Conservation (phyloP, 1,139 yeast species). For the Saccharomyces hybrid region DNA sequence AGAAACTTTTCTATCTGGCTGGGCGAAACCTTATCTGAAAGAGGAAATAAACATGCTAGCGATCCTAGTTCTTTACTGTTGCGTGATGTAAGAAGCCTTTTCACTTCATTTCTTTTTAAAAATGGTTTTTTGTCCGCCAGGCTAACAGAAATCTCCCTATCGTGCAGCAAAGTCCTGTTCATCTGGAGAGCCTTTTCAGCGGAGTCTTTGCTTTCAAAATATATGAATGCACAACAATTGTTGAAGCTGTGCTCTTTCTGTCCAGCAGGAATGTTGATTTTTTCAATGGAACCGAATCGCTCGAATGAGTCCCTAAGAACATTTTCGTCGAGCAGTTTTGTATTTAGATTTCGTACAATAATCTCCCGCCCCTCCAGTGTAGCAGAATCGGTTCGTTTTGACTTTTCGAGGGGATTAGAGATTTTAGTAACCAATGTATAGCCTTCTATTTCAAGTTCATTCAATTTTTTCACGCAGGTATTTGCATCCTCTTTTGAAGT, state of each 20-base stretch:
- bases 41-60: slow-evolving; percentile 39
- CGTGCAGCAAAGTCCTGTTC: slow-evolving; percentile 36
- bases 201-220: slow-evolving; percentile 36
- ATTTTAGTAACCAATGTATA: slow-evolving; percentile 45
- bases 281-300: slow-evolving; percentile 44
- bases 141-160: slow-evolving; percentile 40
- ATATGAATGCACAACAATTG: slow-evolving; percentile 54
- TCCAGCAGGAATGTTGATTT: slow-evolving; percentile 39
- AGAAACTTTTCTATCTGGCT: slow-evolving; percentile 37
- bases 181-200: slow-evolving; percentile 38
- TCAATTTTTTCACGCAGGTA: slow-evolving; percentile 39
- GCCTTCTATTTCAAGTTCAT: slow-evolving; percentile 35
- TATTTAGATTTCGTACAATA: slow-evolving; percentile 46
- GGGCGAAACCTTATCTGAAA: slow-evolving; percentile 42
- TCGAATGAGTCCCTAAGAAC: slow-evolving; percentile 33
- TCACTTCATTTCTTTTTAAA: slow-evolving; percentile 28
- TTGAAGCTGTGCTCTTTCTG: slow-evolving; percentile 26
- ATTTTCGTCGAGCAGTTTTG: slow-evolving; percentile 27
- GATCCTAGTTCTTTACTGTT: slow-evolving; percentile 28
- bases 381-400: slow-evolving; percentile 38
- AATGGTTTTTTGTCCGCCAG: slow-evolving; percentile 36
- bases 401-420: slow-evolving; percentile 45
- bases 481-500: slow-evolving; percentile 39
- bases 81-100: slow-evolving; percentile 20
- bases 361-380: slow-evolving; percentile 47